A percentile compares a stretch with the other conserved stretches of the same genome.
phyloP scores from a whole-genome alignment of 75 land plant species.

The Sequoiadendron giganteum region DNA sequence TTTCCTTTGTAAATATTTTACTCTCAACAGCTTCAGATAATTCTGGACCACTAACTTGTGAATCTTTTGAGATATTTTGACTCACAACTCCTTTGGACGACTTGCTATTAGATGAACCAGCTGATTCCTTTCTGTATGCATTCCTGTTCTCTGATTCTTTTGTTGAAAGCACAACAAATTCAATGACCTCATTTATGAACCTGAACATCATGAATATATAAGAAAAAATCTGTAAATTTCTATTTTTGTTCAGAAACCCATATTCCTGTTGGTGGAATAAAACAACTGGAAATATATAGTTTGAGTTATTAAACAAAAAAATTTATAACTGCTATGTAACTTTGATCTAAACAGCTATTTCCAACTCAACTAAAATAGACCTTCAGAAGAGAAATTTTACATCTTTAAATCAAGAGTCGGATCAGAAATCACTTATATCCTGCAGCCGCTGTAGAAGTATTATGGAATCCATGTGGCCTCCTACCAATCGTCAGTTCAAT shows the following conservation, averaged over 20 bases:
- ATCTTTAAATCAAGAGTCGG: no score
- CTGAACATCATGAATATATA: conserved; percentile 26
- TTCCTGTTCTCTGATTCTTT: conserved; percentile 35
- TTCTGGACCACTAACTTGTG: background rate
- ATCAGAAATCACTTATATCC: background rate
- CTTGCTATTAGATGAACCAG: conserved; percentile 14
- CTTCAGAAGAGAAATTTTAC: background rate
- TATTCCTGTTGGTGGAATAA: background rate
- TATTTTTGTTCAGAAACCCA: background rate
- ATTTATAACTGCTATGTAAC: background rate
- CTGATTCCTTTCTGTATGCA: conserved; percentile 3
- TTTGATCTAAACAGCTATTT: background rate
- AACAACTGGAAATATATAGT: background rate
- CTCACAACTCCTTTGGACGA: background rate
- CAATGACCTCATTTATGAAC: conserved; percentile 82
- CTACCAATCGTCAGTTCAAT: background rate
- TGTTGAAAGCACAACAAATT: conserved; percentile 39
- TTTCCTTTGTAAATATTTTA: conserved; percentile 6
- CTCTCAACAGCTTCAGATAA: conserved; percentile 4
- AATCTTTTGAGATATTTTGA: conserved; percentile 5
- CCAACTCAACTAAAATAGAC: background rate
- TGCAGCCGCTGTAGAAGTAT: background rate
- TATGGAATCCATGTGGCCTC: background rate
- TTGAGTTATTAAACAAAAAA: background rate
- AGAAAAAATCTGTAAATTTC: background rate